phyloP scores from a whole-genome alignment of 116 monocot genomes.

The Thalassia testudinum region DNA sequence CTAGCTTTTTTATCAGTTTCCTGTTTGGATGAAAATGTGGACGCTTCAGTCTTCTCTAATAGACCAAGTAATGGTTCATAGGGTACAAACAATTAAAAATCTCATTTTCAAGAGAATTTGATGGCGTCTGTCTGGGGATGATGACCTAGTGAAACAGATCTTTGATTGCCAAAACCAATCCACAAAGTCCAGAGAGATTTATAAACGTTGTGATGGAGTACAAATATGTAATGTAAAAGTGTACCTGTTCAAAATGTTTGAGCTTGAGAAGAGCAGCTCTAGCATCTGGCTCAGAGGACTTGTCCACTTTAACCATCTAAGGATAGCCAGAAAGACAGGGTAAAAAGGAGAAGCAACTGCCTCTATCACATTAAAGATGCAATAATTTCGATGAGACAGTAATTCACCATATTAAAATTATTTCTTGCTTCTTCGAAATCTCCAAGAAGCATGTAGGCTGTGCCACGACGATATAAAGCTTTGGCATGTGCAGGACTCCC shows the following conservation, averaged over 20 bases:
- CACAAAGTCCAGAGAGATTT: no score
- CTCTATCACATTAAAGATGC: no score
- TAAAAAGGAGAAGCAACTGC: not conserved
- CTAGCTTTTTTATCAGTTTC: slow-evolving; percentile 54
- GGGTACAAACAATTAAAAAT: no score
- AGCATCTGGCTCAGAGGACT: slow-evolving; percentile 85
- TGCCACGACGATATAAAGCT: slow-evolving; percentile 83
- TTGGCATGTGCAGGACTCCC: slow-evolving; percentile 72
- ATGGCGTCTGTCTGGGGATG: no score
- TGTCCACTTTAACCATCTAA: slow-evolving; percentile 70
- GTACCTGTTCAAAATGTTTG: slow-evolving; percentile 70
- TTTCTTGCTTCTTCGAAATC: slow-evolving; percentile 81
- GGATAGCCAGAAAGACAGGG: not conserved
- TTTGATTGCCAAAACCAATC: not conserved
- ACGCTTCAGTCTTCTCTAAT: no score
- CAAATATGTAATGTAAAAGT: not conserved
- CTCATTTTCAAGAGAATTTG: no score
- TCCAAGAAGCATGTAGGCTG: slow-evolving; percentile 72
- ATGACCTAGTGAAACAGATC: not conserved
- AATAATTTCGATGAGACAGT: not conserved
- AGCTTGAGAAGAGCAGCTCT: slow-evolving; percentile 73
- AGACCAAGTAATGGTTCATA: no score
- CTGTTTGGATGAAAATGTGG: slow-evolving; percentile 12
- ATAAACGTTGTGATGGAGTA: no score
- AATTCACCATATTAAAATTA: slow-evolving; percentile 66